A percentile compares a stretch with the other conserved stretches of the same genome.
Conservation (phyloP, 768 basidiomycete genomes). For the Collybiopsis luxurians region DNA sequence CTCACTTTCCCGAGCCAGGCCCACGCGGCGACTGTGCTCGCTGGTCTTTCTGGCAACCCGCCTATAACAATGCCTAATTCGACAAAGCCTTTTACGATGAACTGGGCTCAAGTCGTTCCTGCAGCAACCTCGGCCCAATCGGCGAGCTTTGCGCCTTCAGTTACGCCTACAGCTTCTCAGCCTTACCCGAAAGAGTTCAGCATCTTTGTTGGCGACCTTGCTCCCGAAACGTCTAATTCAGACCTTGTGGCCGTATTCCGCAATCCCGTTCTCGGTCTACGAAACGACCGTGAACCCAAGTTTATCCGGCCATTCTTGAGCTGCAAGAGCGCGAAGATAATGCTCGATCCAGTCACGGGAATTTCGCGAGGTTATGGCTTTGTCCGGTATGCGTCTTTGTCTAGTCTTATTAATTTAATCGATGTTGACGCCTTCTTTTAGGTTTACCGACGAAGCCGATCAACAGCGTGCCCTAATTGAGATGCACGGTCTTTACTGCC, state of each 20-base stretch:
- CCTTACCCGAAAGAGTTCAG: conserved; percentile 83
- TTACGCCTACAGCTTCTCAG: conserved; percentile 25
- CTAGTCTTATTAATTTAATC: not conserved
- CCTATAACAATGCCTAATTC: conserved; percentile 83
- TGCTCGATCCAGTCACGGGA: conserved; percentile 88
- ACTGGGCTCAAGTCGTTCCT: conserved; percentile 60
- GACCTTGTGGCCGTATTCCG: conserved; percentile 93
- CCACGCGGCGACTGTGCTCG: conserved; percentile 67
- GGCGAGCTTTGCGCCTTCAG: not conserved
- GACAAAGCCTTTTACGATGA: conserved; percentile 73
- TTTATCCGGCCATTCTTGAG: conserved; percentile 87
- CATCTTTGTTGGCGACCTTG: conserved; percentile 93
- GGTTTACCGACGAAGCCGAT: conserved; percentile 86
- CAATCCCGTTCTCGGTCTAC: conserved; percentile 81
- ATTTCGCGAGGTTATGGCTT: conserved; percentile 92
- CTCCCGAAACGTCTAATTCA: conserved; percentile 91
- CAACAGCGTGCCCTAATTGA: conserved; percentile 87
- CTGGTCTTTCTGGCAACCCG: conserved; percentile 52
- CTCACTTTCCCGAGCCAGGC: conserved; percentile 76
- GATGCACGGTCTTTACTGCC: conserved; percentile 89
- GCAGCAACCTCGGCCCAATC: conserved; percentile 24
- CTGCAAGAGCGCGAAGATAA: conserved; percentile 95
- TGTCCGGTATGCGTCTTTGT: conserved; percentile 58
- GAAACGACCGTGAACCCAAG: conserved; percentile 84
- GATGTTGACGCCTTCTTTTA: conserved; percentile 23